These are phyloP conservation scores for Leptomonas pyrrhocoris DNA, from an alignment of 208 protist species.

Conservation along the genomic window DNA sequence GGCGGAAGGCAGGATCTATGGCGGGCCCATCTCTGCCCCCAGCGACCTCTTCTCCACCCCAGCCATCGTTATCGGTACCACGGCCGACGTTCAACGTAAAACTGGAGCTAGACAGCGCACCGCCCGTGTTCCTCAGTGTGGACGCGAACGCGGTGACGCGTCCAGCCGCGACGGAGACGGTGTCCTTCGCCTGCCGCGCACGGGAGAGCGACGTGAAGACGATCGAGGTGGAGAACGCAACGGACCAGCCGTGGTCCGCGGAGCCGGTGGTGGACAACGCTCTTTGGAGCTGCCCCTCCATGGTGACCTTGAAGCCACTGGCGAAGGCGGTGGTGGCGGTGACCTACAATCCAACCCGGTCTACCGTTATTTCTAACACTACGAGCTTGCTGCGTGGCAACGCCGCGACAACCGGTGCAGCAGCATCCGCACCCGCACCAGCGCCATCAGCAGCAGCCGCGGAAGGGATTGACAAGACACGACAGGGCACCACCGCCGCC, in stretches of 20 bases:
- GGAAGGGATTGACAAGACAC: constrained; percentile 1
- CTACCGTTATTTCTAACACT: constrained; percentile 41
- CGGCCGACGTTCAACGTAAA: constrained; percentile 43
- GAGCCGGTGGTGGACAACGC: constrained; percentile 85
- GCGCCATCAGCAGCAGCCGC: background rate
- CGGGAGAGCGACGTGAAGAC: constrained; percentile 65
- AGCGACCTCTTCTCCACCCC: background rate
- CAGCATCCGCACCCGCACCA: background rate
- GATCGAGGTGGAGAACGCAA: constrained; percentile 87
- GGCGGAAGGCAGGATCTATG: constrained; percentile 4
- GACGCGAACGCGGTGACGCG: constrained; percentile 84
- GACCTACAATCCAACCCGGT: constrained; percentile 87
- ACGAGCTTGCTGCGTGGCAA: background rate
- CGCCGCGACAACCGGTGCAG: no score
- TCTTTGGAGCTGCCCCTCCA: constrained; percentile 66
- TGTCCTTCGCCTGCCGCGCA: constrained; percentile 86
- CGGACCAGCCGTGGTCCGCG: constrained; percentile 78
- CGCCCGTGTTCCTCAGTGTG: constrained; percentile 76
- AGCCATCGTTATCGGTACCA: background rate
- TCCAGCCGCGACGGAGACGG: constrained; percentile 58
- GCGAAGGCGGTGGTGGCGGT: constrained; percentile 65
- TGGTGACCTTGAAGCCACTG: constrained; percentile 82
- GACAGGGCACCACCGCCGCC: background rate
- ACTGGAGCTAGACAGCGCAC: constrained; percentile 84
- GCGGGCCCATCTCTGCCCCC: background rate